Percentiles rank a stretch among this genome's conserved stretches.
Conservation (phyloP, 2,329 filamentous ascomycete species). For the Aspergillus fumigatiaffinis region DNA sequence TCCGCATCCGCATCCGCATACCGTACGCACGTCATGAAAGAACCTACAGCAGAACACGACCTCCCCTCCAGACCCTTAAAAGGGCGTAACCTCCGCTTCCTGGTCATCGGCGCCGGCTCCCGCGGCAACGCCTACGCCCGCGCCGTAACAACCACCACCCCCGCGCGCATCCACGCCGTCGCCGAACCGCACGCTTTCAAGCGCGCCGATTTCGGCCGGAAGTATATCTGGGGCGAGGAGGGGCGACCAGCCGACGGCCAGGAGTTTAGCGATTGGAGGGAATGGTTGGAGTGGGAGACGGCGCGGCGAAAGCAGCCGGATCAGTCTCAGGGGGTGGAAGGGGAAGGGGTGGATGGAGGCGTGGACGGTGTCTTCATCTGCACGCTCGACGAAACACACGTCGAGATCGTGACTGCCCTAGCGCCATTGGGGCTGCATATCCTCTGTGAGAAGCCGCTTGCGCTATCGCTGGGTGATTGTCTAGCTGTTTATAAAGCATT, state of each 20-base stretch:
- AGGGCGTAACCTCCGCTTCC: conserved; percentile 50
- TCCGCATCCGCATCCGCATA: not conserved
- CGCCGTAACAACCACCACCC: conserved; percentile 61
- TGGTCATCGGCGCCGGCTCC: conserved; percentile 79
- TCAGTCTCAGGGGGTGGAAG: not conserved
- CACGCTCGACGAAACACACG: conserved; percentile 85
- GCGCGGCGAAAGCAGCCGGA: conserved; percentile 49
- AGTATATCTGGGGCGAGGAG: conserved; percentile 65
- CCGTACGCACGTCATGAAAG: conserved; percentile 15
- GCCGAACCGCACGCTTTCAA: conserved; percentile 80
- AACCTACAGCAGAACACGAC: conserved; percentile 3
- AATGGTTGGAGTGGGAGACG: conserved; percentile 71
- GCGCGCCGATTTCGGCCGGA: conserved; percentile 63
- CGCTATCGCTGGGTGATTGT: conserved; percentile 74
- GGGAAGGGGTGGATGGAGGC: conserved; percentile 59
- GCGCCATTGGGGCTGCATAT: conserved; percentile 70
- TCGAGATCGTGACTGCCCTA: conserved; percentile 71
- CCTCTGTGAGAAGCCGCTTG: conserved; percentile 93
- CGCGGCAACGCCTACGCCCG: conserved; percentile 71
- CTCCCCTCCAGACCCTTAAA: not conserved
- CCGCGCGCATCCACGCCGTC: conserved; percentile 69
- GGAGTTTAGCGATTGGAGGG: conserved; percentile 68
- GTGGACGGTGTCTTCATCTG: conserved; percentile 67
- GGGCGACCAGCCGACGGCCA: conserved; percentile 55
- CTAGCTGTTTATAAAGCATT: conserved; percentile 59